Evolutionary conservation across 805 yeast genomes (phyloP).

Genomic region (Kluyveromyces starmeri): DNA sequence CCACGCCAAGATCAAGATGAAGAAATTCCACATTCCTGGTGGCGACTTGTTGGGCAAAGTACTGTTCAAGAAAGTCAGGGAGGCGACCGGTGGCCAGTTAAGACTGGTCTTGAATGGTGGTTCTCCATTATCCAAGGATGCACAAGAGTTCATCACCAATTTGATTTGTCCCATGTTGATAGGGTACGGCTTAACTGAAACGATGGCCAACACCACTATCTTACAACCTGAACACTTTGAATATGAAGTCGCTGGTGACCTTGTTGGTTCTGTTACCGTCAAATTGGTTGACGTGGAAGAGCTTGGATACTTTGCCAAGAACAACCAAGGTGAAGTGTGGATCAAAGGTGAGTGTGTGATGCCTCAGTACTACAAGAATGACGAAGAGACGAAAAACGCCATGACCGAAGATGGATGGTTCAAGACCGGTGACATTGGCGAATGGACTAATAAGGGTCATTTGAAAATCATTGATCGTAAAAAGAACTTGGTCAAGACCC

Average conservation of each 20-base stretch:
- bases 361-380: slow-evolving; percentile 73
- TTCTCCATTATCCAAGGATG: slow-evolving; percentile 72
- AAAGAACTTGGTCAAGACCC: slow-evolving; percentile 92
- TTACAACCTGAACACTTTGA: slow-evolving; percentile 58
- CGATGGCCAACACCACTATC: slow-evolving; percentile 80
- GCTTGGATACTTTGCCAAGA: slow-evolving; percentile 81
- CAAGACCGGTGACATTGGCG: slow-evolving; percentile 93
- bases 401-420: slow-evolving; percentile 88
- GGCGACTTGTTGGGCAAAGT: slow-evolving; percentile 51
- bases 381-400: slow-evolving; percentile 67
- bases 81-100: slow-evolving; percentile 90
- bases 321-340: slow-evolving; percentile 88
- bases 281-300: slow-evolving; percentile 88
- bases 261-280: slow-evolving; percentile 74
- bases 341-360: slow-evolving; percentile 68
- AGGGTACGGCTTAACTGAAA: slow-evolving; percentile 96
- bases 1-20: slow-evolving; percentile 59
- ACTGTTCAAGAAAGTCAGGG: slow-evolving; percentile 79
- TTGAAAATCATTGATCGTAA: slow-evolving; percentile 83
- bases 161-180: slow-evolving; percentile 78
- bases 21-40: slow-evolving; percentile 65
- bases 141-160: slow-evolving; percentile 72
- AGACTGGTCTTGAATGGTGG: slow-evolving; percentile 80
- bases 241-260: slow-evolving; percentile 71
- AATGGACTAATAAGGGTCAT: slow-evolving; percentile 77